Evolutionary conservation across 1,284 basidiomycete genomes (phyloP), one percentile per base, ranked within the genome.

Genomic region (Puccinia coronata): DNA sequence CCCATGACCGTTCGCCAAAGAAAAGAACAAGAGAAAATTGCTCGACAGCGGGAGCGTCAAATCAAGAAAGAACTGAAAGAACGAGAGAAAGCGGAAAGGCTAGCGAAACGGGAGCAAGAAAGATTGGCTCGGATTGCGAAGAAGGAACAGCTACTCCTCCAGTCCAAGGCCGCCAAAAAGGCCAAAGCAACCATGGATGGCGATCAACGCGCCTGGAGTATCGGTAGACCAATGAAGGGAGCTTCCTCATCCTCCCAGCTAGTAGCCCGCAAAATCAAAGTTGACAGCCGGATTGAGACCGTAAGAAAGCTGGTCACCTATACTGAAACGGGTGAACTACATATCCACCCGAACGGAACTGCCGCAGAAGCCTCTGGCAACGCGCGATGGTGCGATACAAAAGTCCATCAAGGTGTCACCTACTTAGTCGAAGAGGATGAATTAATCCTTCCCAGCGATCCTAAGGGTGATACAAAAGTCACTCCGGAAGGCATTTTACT

Each of bases 391-490:
- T 91, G 91, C 83, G 90, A 90, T 0, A 92, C 92, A 86, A 88
- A 90, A 77, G 90, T 89, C 83, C 90, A 96, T 84, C 91, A 92
- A 77, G 93, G 92, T 16, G 88, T 91, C 83, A 89, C 91, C 20
- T 93, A 92, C 85, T 87, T 91, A 61, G 92, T 97, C 72, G 92
- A 94, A 59, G 92, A 92, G 57, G 95, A 98, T 86, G 95, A 96
- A 87, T 91, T 96, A 83, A 88, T 92, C 69, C 92, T 95, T 5
- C 91, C 92, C 0, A 90, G 93, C 67, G 93, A 98, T 85, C 89
- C 90, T 57, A 94, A 92, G 83, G 96, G 96, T 20, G 92, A 98
- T 85, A 90, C 91, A 82, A 99, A 99, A 88, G 92, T 99, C 49
- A 95, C 98, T 85, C 87, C 88, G 76, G 89, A 91, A 82, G 96